A percentile compares a stretch with the other conserved stretches of the same genome.
phyloP scores from a whole-genome alignment of 352 stramenopile genomes.

The Globisporangium nagaii region DNA sequence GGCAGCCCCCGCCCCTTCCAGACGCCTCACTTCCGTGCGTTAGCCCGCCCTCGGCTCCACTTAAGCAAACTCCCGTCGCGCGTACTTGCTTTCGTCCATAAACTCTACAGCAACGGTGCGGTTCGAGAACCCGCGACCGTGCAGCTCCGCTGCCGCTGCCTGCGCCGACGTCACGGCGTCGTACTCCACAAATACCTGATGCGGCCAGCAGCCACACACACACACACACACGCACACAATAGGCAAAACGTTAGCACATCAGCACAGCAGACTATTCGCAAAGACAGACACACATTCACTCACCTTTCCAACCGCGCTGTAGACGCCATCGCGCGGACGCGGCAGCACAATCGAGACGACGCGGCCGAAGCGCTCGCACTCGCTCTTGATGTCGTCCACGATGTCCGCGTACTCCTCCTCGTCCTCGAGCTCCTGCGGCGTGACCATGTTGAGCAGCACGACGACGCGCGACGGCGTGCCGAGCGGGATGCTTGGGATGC shows the following conservation, averaged over 20 bases:
- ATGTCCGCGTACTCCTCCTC: slow-evolving; percentile 95
- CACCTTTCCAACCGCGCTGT: slow-evolving; percentile 62
- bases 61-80: slow-evolving; percentile 64
- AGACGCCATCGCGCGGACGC: slow-evolving; percentile 55
- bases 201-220: neutral
- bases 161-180: slow-evolving; percentile 71
- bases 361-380: slow-evolving; percentile 88
- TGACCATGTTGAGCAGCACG: slow-evolving; percentile 98
- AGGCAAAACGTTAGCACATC: slow-evolving; percentile 5
- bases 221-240: slow-evolving; percentile 12
- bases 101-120: slow-evolving; percentile 88
- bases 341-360: slow-evolving; percentile 81
- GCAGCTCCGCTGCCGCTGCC: slow-evolving; percentile 82
- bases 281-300: neutral
- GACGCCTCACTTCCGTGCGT: too few species aligned
- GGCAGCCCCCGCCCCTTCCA: too few species aligned
- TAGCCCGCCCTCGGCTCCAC: too few species aligned
- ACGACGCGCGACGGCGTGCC: slow-evolving; percentile 82
- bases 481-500: slow-evolving; percentile 45
- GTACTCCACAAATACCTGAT: slow-evolving; percentile 93
- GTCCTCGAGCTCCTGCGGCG: slow-evolving; percentile 92
- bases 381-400: slow-evolving; percentile 94
- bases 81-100: slow-evolving; percentile 87
- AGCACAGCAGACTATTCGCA: too few species aligned
- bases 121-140: slow-evolving; percentile 91